phyloP scores from a whole-genome alignment of 257 asterid species.

The Oldenlandia corymbosa region DNA sequence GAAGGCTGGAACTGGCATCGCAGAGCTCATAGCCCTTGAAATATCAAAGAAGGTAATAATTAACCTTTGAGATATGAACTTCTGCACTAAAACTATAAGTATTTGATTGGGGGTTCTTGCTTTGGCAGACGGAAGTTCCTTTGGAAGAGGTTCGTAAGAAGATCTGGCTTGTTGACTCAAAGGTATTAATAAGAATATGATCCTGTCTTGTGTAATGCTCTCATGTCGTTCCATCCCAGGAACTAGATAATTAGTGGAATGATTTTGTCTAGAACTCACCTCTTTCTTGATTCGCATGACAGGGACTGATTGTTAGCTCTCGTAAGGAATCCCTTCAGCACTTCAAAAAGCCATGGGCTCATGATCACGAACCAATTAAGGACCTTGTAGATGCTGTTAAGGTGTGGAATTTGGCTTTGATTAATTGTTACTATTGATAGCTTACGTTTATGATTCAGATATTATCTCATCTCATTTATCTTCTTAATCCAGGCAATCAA shows the following conservation, averaged over 20 bases:
- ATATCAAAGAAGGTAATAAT: conserved; percentile 56
- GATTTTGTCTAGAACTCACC: conserved; percentile 13
- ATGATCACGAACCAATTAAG: conserved; percentile 65
- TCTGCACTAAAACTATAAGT: conserved; percentile 5
- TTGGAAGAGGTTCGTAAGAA: conserved; percentile 74
- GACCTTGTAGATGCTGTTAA: conserved; percentile 76
- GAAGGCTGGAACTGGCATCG: conserved; percentile 97
- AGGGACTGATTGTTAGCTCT: conserved; percentile 74
- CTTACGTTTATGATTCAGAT: not conserved
- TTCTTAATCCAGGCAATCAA: conserved; percentile 48
- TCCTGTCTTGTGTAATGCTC: not conserved
- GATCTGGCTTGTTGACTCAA: conserved; percentile 92
- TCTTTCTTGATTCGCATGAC: conserved; percentile 12
- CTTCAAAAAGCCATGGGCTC: conserved; percentile 89
- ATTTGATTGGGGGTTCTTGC: conserved; percentile 13
- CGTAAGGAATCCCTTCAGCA: conserved; percentile 88
- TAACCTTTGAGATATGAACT: conserved; percentile 7
- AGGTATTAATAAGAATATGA: conserved; percentile 39
- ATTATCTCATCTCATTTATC: conserved; percentile 4
- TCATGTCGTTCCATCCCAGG: not conserved
- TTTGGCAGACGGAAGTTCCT: conserved; percentile 45
- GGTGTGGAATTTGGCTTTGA: conserved; percentile 33
- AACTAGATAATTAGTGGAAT: not conserved
- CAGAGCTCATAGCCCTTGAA: conserved; percentile 91
- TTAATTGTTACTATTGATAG: conserved; percentile 6